These are phyloP conservation scores for Amniculicola lignicola DNA, from an alignment of 495 filamentous ascomycete genomes.

Conservation along the genomic window DNA sequence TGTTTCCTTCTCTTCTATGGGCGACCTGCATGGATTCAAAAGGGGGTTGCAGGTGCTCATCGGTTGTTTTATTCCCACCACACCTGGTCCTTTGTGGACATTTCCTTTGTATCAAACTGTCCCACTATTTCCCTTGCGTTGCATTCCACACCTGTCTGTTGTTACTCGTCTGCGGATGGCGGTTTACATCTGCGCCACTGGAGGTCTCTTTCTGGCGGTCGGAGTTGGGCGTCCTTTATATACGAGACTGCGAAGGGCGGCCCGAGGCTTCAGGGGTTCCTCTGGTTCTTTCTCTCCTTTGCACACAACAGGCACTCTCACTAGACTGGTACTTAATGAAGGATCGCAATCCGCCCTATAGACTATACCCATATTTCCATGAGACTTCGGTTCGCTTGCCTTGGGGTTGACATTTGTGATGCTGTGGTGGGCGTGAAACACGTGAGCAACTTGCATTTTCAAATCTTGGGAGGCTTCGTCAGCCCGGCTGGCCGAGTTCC, in stretches of 20 bases:
- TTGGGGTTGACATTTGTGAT: too few relatives aligned
- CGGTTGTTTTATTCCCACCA: constrained; percentile 1
- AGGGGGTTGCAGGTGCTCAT: background rate
- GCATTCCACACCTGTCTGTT: constrained; percentile 17
- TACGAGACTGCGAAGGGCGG: constrained; percentile 29
- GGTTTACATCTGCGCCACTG: background rate
- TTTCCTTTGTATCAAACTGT: constrained; percentile 12
- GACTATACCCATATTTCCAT: constrained; percentile 10
- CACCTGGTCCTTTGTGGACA: constrained; percentile 1
- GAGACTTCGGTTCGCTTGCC: too few relatives aligned
- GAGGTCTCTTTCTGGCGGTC: constrained; percentile 11
- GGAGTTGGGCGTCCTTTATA: constrained; percentile 23
- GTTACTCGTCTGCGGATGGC: background rate
- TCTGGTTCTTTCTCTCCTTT: constrained; percentile 13
- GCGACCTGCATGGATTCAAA: constrained; percentile 9
- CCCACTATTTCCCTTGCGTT: constrained; percentile 12
- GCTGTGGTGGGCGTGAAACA: too few relatives aligned
- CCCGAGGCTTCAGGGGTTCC: constrained; percentile 19
- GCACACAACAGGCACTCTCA: constrained; percentile 15
- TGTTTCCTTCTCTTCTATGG: constrained; percentile 17
- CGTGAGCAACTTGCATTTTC: too few relatives aligned
- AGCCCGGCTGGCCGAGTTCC: too few relatives aligned
- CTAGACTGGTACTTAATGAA: constrained; percentile 37
- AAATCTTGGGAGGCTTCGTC: too few relatives aligned
- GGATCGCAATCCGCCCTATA: constrained; percentile 30